Evolutionary conservation across 179 eudicot genomes (phyloP).

Genomic region (Heliamphora pulchella): DNA sequence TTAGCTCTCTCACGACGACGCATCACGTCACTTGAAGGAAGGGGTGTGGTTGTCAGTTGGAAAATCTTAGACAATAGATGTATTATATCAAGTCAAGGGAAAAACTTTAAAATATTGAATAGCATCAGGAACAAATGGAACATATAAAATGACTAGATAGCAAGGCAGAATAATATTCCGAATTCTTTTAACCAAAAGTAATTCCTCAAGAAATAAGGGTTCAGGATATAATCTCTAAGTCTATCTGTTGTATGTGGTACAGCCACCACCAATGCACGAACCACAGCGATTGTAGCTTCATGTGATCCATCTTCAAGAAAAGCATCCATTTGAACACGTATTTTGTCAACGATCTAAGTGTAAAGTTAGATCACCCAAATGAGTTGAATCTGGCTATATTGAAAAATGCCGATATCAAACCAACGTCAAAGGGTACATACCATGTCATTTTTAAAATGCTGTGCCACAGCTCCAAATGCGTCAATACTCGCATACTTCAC

Average conservation of each 20-base stretch:
- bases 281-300: slow-evolving; percentile 86
- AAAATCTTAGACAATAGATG: slow-evolving; percentile 92
- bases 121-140: slow-evolving; percentile 1
- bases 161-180: neutral
- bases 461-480: slow-evolving; percentile 98
- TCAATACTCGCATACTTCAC: slow-evolving; percentile 93
- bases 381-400: slow-evolving; percentile 5
- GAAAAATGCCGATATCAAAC: neutral
- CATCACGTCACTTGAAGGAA: slow-evolving; percentile 52
- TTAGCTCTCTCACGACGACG: slow-evolving; percentile 86
- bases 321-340: slow-evolving; percentile 98
- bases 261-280: slow-evolving; percentile 90
- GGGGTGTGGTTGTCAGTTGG: slow-evolving; percentile 59
- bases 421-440: slow-evolving; percentile 29
- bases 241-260: slow-evolving; percentile 88
- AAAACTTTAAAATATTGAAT: neutral
- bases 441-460: slow-evolving; percentile 85
- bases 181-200: neutral
- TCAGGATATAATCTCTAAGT: slow-evolving; percentile 97
- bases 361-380: slow-evolving; percentile 24
- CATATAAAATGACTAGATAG: neutral
- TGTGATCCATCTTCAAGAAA: slow-evolving; percentile 98
- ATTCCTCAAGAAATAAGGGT: neutral
- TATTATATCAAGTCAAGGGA: slow-evolving; percentile 55
- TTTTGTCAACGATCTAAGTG: slow-evolving; percentile 84